Evolutionary conservation across 768 basidiomycete genomes (phyloP).

Genomic region (Suillus americanus): DNA sequence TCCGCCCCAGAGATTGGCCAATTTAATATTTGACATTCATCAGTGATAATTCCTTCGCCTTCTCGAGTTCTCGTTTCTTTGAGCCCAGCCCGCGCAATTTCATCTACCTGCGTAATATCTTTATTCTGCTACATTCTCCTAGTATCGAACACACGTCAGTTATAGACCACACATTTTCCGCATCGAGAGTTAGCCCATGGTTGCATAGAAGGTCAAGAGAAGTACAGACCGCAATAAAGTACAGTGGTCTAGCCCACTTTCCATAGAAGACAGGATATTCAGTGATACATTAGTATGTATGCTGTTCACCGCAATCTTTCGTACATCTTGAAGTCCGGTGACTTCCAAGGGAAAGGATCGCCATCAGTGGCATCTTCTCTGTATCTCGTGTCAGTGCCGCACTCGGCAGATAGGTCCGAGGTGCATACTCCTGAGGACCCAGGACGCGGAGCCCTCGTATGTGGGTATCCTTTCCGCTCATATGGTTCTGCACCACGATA

Average conservation of each 20-base stretch:
- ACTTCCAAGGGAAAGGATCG: constrained; percentile 72
- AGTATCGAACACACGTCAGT: not conserved
- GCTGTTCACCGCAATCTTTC: constrained; percentile 63
- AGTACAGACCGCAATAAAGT: not conserved
- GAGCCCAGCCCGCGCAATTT: not conserved
- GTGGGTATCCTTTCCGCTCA: constrained; percentile 99
- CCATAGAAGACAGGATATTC: not conserved
- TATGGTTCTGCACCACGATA: constrained; percentile 88
- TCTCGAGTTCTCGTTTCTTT: not conserved
- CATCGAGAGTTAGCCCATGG: not conserved
- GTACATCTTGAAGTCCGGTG: constrained; percentile 70
- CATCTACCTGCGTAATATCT: not conserved
- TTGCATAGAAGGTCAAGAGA: not conserved
- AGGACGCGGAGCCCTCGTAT: constrained; percentile 88
- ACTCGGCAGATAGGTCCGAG: not conserved
- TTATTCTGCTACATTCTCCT: not conserved
- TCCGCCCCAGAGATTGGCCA: not conserved
- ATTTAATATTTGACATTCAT: not conserved
- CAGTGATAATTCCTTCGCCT: not conserved
- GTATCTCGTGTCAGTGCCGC: constrained; percentile 9
- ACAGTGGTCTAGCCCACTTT: not conserved
- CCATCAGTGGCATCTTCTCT: constrained; percentile 53
- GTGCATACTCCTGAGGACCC: constrained; percentile 74
- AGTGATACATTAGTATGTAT: not conserved
- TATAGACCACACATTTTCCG: not conserved